Conservation (phyloP, 2,329 filamentous ascomycete species). For the Pseudovirgaria hyperparasitica region DNA sequence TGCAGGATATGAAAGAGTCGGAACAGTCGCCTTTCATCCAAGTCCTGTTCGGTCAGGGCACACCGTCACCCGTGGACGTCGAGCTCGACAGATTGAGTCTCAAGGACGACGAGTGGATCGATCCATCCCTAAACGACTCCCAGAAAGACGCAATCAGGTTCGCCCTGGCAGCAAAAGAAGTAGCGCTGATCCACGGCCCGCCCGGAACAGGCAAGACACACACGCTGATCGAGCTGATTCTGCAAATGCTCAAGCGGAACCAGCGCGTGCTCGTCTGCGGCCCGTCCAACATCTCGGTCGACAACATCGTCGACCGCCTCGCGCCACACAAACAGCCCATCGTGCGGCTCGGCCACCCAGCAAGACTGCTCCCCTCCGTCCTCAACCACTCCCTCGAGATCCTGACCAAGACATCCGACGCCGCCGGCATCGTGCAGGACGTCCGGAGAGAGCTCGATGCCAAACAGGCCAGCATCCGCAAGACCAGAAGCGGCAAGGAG, state of each 20-base stretch:
- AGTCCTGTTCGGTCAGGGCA: conserved; percentile 47
- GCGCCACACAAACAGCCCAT: conserved; percentile 76
- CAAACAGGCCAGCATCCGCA: conserved; percentile 78
- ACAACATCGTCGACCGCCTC: conserved; percentile 93
- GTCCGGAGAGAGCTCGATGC: conserved; percentile 86
- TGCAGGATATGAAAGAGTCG: conserved; percentile 42
- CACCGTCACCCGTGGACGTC: conserved; percentile 35
- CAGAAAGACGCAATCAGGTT: conserved; percentile 61
- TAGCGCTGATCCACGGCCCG: conserved; percentile 86
- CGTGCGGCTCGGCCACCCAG: conserved; percentile 83
- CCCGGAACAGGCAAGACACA: conserved; percentile 96
- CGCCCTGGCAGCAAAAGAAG: conserved; percentile 65
- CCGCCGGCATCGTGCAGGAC: conserved; percentile 78
- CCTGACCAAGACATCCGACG: conserved; percentile 79
- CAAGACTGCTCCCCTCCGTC: conserved; percentile 76
- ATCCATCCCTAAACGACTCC: conserved; percentile 45
- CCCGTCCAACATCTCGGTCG: conserved; percentile 91
- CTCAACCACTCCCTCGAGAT: conserved; percentile 84
- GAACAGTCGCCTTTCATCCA: conserved; percentile 46
- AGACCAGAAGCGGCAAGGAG: conserved; percentile 71
- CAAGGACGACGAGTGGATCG: conserved; percentile 38
- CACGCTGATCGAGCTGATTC: conserved; percentile 85
- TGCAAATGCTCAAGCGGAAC: conserved; percentile 68
- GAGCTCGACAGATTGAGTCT: conserved; percentile 29
- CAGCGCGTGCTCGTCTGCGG: conserved; percentile 83